These are phyloP conservation scores for Mycena leptocephala DNA, from an alignment of 768 basidiomycete genomes.

Conservation along the genomic window DNA sequence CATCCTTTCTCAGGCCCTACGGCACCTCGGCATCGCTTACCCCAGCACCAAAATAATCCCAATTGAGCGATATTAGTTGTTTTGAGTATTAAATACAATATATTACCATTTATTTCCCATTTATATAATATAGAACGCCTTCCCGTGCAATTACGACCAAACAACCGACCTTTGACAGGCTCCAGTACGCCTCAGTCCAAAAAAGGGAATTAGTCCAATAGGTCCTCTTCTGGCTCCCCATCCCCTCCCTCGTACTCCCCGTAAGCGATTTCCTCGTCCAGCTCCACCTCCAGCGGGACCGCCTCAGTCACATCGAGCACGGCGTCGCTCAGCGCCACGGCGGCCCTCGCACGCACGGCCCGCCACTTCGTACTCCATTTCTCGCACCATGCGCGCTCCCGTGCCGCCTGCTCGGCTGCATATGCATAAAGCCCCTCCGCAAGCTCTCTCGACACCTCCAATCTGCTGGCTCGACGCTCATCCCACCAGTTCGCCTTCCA, in stretches of 20 bases:
- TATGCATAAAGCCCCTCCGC: neutral
- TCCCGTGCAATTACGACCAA: too few relatives aligned
- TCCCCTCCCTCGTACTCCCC: neutral
- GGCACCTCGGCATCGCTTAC: neutral
- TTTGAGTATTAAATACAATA: too few relatives aligned
- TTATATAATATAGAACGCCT: neutral
- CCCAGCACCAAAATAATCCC: neutral
- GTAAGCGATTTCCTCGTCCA: neutral
- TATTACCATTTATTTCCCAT: too few relatives aligned
- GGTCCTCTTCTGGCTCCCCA: neutral
- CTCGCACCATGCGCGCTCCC: neutral
- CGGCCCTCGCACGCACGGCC: neutral
- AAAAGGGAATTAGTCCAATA: constrained; percentile 3
- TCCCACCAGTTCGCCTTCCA: neutral
- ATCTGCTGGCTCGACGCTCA: neutral
- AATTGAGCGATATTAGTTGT: too few relatives aligned
- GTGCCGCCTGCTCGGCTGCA: neutral
- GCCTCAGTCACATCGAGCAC: neutral
- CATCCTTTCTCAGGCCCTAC: too few relatives aligned
- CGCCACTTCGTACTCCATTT: neutral
- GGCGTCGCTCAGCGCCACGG: neutral
- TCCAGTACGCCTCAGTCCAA: neutral
- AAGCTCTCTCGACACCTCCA: neutral
- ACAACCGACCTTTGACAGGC: neutral
- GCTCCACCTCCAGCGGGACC: neutral